Evolutionary conservation across 1,139 yeast species (phyloP), one percentile per base, ranked within the genome.

Genomic region (Scheffersomyces segobiensis): DNA sequence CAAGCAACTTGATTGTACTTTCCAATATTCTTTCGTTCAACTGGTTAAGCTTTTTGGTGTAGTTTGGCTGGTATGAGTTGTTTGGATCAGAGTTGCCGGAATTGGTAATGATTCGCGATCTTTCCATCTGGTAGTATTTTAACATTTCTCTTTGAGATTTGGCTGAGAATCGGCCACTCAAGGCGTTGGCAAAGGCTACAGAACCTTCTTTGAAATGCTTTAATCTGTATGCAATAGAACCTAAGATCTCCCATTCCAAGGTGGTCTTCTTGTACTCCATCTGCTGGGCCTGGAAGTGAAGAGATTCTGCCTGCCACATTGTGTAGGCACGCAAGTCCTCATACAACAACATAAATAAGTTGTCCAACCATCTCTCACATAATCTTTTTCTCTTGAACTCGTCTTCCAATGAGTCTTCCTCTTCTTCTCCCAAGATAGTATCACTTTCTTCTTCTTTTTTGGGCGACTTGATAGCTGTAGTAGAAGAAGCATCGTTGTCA

Each of bases 341-440:
- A 70, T 92, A 95, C 55, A 95, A 78, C 46, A 91, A 87, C 82
- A 93, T 83, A 71, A 95, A 93, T 61, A 95, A 78, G 63, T 91
- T 88, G 71, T 95, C 99, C 58, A 95, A 80, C 97, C 99, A 93
- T 65, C 97, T 83, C 73, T 95, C 99, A 75, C 98, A 93, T 59
- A 95, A 81, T 59, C 98, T 81, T 69, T 95, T 95, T 65, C 83
- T 81, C 62, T 84, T 86, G 67, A 91, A 83, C 58, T 82, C 86
- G n/a, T 48, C 50, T 48, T 48, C 50, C 5, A 48, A 48, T 0
- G 66, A 59, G 53, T 59, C 70, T 17, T 56, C 58, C 7, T 63
- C 65, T 4, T 62, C 63, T 21, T 56, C 65, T n/a, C 46, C 49
- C 5, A 24, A 24, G 21, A 24, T 21, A 3, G 50, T 24, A 20